These are phyloP conservation scores for Fusarium sarcochroum DNA, from an alignment of 2,329 filamentous ascomycete species.

Conservation along the genomic window DNA sequence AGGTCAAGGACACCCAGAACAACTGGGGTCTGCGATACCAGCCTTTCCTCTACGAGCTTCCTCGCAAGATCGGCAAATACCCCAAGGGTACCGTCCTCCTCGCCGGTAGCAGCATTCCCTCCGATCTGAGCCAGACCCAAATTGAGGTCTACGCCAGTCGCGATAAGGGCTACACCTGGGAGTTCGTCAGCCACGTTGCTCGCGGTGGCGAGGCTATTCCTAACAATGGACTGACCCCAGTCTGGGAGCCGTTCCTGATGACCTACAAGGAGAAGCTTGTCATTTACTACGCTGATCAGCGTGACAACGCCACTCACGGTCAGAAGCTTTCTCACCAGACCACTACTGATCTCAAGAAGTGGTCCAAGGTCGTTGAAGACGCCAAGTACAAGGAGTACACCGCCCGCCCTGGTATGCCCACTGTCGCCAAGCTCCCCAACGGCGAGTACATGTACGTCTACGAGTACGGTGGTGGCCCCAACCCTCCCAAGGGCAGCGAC, in stretches of 20 bases:
- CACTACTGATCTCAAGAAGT: slow-evolving; percentile 70
- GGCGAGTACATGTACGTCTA: slow-evolving; percentile 71
- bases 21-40: slow-evolving; percentile 78
- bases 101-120: slow-evolving; percentile 72
- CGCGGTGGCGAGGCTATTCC: slow-evolving; percentile 72
- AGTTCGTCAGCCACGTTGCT: slow-evolving; percentile 76
- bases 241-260: slow-evolving; percentile 79
- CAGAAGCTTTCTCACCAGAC: slow-evolving; percentile 78
- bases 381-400: slow-evolving; percentile 73
- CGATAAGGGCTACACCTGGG: slow-evolving; percentile 74
- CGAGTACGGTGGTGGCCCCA: slow-evolving; percentile 68
- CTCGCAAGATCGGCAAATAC: slow-evolving; percentile 69
- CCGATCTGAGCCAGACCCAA: slow-evolving; percentile 72
- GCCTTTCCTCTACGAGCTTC: slow-evolving; percentile 76
- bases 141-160: slow-evolving; percentile 78
- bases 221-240: slow-evolving; percentile 75
- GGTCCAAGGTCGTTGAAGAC: slow-evolving; percentile 70
- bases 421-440: slow-evolving; percentile 69
- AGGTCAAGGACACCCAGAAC: slow-evolving; percentile 74
- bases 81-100: slow-evolving; percentile 73
- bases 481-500: slow-evolving; percentile 45
- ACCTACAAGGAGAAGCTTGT: slow-evolving; percentile 71
- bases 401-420: slow-evolving; percentile 78
- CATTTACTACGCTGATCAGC: slow-evolving; percentile 80
- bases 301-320: slow-evolving; percentile 70